Evolutionary conservation across 83 land plant species (phyloP).

Genomic region (Isoetes engelmannii): DNA sequence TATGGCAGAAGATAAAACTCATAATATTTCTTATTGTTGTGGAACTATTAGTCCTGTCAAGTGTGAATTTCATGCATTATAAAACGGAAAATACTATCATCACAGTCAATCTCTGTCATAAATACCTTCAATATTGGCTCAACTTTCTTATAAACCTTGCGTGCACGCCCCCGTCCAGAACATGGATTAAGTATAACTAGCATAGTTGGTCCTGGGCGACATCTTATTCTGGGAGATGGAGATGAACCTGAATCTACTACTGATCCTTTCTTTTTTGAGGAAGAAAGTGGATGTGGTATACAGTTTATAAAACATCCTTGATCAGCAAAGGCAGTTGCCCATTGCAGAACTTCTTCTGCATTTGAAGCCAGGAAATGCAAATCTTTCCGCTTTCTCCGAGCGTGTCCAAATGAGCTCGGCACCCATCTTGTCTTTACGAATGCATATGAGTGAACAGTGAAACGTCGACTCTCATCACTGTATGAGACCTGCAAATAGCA

Average conservation of each 20-base stretch:
- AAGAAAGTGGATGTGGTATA: slow-evolving; percentile 55
- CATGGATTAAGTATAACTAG: slow-evolving; percentile 88
- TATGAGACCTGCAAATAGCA: slow-evolving; percentile 55
- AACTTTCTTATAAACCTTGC: slow-evolving; percentile 68
- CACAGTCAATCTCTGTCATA: background rate
- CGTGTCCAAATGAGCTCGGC: slow-evolving; percentile 38
- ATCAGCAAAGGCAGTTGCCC: slow-evolving; percentile 80
- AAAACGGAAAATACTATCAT: no score
- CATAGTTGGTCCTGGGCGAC: slow-evolving; percentile 31
- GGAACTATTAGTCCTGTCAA: no score
- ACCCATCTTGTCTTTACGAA: slow-evolving; percentile 38
- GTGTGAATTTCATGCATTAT: no score
- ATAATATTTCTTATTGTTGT: no score
- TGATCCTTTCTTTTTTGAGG: slow-evolving; percentile 55
- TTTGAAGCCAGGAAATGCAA: slow-evolving; percentile 72
- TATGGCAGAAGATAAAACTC: no score
- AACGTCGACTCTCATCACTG: slow-evolving; percentile 55
- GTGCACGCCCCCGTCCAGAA: slow-evolving; percentile 90
- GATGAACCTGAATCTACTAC: slow-evolving; percentile 36
- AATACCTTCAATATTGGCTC: slow-evolving; percentile 83
- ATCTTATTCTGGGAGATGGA: slow-evolving; percentile 17
- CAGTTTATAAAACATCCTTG: slow-evolving; percentile 67
- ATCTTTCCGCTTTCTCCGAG: slow-evolving; percentile 53
- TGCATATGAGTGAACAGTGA: slow-evolving; percentile 80
- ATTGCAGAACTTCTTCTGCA: slow-evolving; percentile 61